Evolutionary conservation across 1,284 basidiomycete species (phyloP).

Genomic region (Malassezia sympodialis): DNA sequence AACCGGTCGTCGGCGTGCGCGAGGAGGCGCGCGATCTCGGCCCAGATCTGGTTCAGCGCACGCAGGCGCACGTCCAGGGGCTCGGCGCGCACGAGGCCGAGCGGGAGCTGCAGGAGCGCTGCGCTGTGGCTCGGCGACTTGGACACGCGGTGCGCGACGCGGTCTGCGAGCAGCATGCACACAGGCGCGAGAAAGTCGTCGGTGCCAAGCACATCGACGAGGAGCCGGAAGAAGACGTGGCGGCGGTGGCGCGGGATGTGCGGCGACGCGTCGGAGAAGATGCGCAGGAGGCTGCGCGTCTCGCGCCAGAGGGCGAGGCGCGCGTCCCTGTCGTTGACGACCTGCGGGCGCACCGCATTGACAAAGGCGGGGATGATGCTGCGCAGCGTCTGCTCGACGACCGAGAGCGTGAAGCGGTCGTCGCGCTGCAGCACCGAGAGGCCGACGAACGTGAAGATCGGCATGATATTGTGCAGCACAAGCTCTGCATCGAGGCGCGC

Average conservation of each 20-base stretch:
- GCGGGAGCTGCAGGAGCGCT: conserved; percentile 58
- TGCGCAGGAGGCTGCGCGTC: conserved; percentile 59
- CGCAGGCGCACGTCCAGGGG: conserved; percentile 57
- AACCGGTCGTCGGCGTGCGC: conserved; percentile 26
- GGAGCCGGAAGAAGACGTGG: conserved; percentile 78
- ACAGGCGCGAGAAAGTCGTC: conserved; percentile 73
- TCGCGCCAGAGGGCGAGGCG: conserved; percentile 33
- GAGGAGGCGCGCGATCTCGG: conserved; percentile 29
- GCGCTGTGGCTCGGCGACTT: conserved; percentile 52
- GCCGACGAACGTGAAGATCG: conserved; percentile 98
- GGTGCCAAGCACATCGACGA: conserved; percentile 74
- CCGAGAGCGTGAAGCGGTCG: conserved; percentile 85
- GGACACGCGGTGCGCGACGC: conserved; percentile 63
- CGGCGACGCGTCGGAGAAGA: conserved; percentile 75
- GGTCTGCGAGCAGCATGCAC: conserved; percentile 75
- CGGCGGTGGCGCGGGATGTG: conserved; percentile 80
- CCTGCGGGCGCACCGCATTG: conserved; percentile 58
- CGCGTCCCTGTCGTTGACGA: conserved; percentile 11
- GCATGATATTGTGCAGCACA: conserved; percentile 90
- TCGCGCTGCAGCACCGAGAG: conserved; percentile 91
- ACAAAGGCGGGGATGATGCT: conserved; percentile 88
- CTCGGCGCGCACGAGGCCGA: conserved; percentile 55
- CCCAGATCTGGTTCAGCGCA: conserved; percentile 31
- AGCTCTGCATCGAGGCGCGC: conserved; percentile 77
- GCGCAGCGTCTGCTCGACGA: conserved; percentile 89